Evolutionary conservation across 176 grass and related monocot genomes (phyloP).

Genomic region (Oryza punctata): DNA sequence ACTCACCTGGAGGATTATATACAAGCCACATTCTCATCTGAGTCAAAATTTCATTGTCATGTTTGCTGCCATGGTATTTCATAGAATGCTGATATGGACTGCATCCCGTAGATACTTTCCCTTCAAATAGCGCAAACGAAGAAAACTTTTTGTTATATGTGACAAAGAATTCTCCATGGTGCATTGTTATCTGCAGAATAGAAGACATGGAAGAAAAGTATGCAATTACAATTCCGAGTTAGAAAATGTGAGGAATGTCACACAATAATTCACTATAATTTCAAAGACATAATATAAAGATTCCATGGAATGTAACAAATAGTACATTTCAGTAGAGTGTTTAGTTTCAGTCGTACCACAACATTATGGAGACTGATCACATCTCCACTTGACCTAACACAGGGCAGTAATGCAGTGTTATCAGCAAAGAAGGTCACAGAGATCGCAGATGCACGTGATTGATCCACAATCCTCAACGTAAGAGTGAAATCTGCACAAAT

Average conservation of each 20-base stretch:
- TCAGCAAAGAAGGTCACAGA: conserved; percentile 67
- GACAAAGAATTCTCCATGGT: conserved; percentile 58
- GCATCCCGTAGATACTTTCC: conserved; percentile 46
- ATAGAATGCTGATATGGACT: conserved; percentile 58
- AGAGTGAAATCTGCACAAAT: conserved; percentile 62
- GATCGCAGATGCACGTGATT: conserved; percentile 52
- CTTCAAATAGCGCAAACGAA: conserved; percentile 85
- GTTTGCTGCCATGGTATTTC: conserved; percentile 52
- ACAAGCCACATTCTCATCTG: conserved; percentile 63
- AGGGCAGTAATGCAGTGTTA: conserved; percentile 48
- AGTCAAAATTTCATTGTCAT: conserved; percentile 55
- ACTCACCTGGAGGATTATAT: conserved; percentile 37
- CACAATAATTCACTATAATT: not conserved
- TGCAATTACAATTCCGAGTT: not conserved
- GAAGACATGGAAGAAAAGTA: conserved; percentile 27
- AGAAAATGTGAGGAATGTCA: not conserved
- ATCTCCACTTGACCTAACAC: conserved; percentile 62
- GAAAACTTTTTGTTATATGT: conserved; percentile 64
- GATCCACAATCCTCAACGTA: conserved; percentile 72
- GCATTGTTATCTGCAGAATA: conserved; percentile 63
- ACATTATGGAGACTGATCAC: conserved; percentile 82
- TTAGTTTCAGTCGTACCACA: conserved; percentile 50
- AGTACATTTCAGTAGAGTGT: conserved; percentile 23
- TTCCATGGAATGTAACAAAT: conserved; percentile 27
- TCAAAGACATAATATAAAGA: conserved; percentile 1